phyloP scores from a whole-genome alignment of 192 early-diverging fungal genomes.

The Phycomyces blakesleeanus region DNA sequence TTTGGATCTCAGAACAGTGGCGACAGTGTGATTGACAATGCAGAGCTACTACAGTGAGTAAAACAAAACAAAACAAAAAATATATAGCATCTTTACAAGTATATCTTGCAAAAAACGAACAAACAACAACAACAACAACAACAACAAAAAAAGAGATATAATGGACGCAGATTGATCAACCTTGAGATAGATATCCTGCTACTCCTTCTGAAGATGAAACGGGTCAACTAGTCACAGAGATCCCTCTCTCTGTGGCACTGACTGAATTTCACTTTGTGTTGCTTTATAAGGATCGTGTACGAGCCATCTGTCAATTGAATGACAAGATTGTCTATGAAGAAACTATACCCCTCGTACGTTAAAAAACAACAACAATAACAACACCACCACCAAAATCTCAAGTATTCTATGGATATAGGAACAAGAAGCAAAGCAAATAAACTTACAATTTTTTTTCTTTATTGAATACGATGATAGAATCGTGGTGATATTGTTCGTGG shows the following conservation, averaged over 20 bases:
- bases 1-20: conserved; percentile 71
- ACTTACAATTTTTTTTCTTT: not conserved
- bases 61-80: no score
- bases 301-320: conserved; percentile 78
- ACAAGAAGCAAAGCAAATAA: no score
- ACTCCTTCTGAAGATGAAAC: conserved; percentile 36
- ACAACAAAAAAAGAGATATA: not conserved
- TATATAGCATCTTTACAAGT: no score
- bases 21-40: conserved; percentile 78
- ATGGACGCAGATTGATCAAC: not conserved
- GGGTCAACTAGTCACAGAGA: conserved; percentile 37
- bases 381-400: no score
- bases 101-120: no score
- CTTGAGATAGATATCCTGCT: conserved; percentile 46
- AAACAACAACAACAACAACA: no score
- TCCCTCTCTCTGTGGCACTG: conserved; percentile 73
- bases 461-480: not conserved
- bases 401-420: no score
- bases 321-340: conserved; percentile 84
- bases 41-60: conserved; percentile 80
- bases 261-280: conserved; percentile 90
- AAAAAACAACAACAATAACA: no score
- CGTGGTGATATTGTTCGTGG: conserved; percentile 51
- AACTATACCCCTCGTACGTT: conserved; percentile 61
- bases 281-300: conserved; percentile 72